Base-by-base conservation (phyloP, 306 rosid genomes). In the Biancaea sappan region DNA sequence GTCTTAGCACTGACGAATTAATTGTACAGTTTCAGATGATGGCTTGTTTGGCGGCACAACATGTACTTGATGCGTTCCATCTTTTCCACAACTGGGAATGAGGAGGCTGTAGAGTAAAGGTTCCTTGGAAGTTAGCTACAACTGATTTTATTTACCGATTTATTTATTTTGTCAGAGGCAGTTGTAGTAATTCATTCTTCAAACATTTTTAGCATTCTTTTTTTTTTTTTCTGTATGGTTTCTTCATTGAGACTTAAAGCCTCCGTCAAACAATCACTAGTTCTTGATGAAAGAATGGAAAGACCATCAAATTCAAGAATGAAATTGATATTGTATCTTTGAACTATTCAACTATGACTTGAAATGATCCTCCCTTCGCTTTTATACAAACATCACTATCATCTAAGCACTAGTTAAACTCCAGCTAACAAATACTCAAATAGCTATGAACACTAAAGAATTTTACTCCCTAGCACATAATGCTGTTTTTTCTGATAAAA, bases 121-220 rank as follows among this genome's bases (percentile, higher is more conserved):
- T 62, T 78, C 69, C 31, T 72, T 40, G 73, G 71, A 35, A 77
- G 81, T 81, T 79, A 65, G 74, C 86, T 60, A 74, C 70, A 68
- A 54, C 77, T 81, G 75, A 14, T 28, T 31, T 59, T 29, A n/a
- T n/a, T n/a, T n/a, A 54, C 77, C 80, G 75, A 14, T 28, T 31
- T 59, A 15, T 16, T 66, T 77, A 71, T 59, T 60, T 54, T 52
- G 41, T 69, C 72, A 58, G 54, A 79, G 46, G 85, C 74, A 59
- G 78, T 73, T 78, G 85, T 74, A 80, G 83, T 87, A 64, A 84
- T 83, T 85, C 87, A 81, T 85, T 90, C 84, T 60, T 82, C 75
- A 79, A 47, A 46, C 80, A 64, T 77, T 62, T 63, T 69, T 71
- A 69, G 72, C 77, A 70, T 57, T 72, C 24, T 72, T 46, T 35